These are phyloP conservation scores for Phytophthora constricta DNA, from an alignment of 352 stramenopile genomes.

Conservation along the genomic window DNA sequence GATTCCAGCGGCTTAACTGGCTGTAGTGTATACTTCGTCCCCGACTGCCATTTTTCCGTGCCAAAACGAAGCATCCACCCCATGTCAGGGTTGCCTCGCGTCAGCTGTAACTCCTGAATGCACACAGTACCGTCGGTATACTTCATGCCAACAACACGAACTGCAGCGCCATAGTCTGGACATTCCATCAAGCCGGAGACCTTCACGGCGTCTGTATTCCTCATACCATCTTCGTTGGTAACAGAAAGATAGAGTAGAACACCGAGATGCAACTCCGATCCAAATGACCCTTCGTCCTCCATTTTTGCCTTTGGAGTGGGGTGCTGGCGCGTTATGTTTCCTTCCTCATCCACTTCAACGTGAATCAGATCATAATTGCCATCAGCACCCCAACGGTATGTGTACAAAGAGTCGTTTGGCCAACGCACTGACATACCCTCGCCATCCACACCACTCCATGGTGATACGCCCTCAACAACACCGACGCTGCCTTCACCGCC, in stretches of 20 bases:
- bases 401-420: constrained; percentile 90
- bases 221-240: constrained; percentile 11
- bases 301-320: constrained; percentile 74
- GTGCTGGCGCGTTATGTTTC: constrained; percentile 72
- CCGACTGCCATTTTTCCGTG: constrained; percentile 86
- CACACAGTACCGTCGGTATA: constrained; percentile 66
- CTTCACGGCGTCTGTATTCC: constrained; percentile 36
- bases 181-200: constrained; percentile 78
- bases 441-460: constrained; percentile 89
- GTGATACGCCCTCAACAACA: constrained; percentile 83
- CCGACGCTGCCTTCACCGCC: constrained; percentile 85
- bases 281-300: constrained; percentile 80
- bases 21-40: constrained; percentile 80
- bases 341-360: constrained; percentile 83
- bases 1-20: constrained; percentile 25
- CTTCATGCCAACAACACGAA: constrained; percentile 66
- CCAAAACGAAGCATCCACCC: constrained; percentile 90
- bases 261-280: constrained; percentile 79
- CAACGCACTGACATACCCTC: constrained; percentile 91
- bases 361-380: constrained; percentile 89
- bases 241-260: constrained; percentile 77
- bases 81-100: constrained; percentile 85
- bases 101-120: constrained; percentile 84
- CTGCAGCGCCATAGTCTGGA: constrained; percentile 81
- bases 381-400: constrained; percentile 88